Conservation (phyloP, 768 basidiomycete species). For the Mycena amicta region DNA sequence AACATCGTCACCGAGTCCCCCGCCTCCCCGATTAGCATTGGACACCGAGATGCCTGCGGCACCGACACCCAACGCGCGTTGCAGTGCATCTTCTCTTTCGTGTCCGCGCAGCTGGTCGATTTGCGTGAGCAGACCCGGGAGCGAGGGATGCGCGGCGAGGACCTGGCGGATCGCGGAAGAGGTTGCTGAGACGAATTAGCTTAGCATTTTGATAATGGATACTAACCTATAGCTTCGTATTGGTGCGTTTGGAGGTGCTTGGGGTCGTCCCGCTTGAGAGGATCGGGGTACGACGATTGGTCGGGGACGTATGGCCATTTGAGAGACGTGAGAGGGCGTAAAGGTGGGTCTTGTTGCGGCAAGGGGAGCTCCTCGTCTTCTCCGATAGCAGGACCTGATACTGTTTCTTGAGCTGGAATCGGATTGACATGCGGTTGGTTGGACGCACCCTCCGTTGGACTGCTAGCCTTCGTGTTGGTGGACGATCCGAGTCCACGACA, state of each 20-base stretch:
- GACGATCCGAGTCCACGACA: too few relatives aligned
- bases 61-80: slow-evolving; percentile 65
- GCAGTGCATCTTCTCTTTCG: slow-evolving; percentile 67
- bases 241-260: slow-evolving; percentile 72
- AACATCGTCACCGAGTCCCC: slow-evolving; percentile 51
- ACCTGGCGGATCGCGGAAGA: slow-evolving; percentile 62
- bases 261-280: slow-evolving; percentile 83
- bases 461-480: too few relatives aligned
- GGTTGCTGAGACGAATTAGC: too few relatives aligned
- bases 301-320: slow-evolving; percentile 90
- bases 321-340: slow-evolving; percentile 72
- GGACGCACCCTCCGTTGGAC: too few relatives aligned
- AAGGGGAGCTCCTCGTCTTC: slow-evolving; percentile 21
- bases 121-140: slow-evolving; percentile 53
- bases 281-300: slow-evolving; percentile 77
- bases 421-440: too few relatives aligned
- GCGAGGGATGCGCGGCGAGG: slow-evolving; percentile 51
- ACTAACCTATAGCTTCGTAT: slow-evolving; percentile 83
- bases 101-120: slow-evolving; percentile 66
- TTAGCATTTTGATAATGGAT: background rate
- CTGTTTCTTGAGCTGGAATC: too few relatives aligned
- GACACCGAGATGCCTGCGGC: slow-evolving; percentile 46
- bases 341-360: slow-evolving; percentile 41
- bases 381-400: too few relatives aligned
- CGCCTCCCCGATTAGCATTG: slow-evolving; percentile 18